phyloP scores from a whole-genome alignment of 345 rosid genomes.

The Eucalyptus erythrocorys region DNA sequence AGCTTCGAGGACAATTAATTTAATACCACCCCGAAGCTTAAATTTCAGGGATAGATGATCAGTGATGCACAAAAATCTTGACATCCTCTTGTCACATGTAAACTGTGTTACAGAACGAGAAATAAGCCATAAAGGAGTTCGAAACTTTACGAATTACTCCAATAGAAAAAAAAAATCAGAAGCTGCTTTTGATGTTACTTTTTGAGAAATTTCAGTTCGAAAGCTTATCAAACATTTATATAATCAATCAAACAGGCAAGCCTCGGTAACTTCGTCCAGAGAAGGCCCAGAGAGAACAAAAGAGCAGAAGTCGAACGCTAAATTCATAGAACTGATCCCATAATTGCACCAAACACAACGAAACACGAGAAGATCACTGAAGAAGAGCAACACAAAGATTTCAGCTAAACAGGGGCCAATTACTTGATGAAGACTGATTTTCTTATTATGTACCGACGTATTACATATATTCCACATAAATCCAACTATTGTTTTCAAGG shows the following conservation, averaged over 20 bases:
- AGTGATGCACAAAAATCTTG: neutral
- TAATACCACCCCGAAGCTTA: neutral
- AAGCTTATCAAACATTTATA: neutral
- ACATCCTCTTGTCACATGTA: neutral
- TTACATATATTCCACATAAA: neutral
- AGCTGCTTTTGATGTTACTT: neutral
- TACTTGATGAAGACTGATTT: neutral
- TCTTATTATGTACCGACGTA: neutral
- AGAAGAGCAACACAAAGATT: neutral
- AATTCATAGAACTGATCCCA: neutral
- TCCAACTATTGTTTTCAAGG: constrained; percentile 1
- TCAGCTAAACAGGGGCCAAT: neutral
- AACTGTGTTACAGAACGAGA: neutral
- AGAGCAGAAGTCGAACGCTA: neutral
- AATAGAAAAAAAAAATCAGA: neutral
- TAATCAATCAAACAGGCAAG: neutral
- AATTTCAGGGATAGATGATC: neutral
- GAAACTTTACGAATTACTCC: neutral
- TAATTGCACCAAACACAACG: neutral
- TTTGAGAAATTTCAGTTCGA: neutral
- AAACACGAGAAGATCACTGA: neutral
- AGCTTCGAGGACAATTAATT: neutral
- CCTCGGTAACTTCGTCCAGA: neutral
- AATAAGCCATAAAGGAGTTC: neutral
- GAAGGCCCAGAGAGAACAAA: neutral